These are phyloP conservation scores for Chalciporus sphaerocephalus DNA, from an alignment of 768 basidiomycete species.

Conservation along the genomic window DNA sequence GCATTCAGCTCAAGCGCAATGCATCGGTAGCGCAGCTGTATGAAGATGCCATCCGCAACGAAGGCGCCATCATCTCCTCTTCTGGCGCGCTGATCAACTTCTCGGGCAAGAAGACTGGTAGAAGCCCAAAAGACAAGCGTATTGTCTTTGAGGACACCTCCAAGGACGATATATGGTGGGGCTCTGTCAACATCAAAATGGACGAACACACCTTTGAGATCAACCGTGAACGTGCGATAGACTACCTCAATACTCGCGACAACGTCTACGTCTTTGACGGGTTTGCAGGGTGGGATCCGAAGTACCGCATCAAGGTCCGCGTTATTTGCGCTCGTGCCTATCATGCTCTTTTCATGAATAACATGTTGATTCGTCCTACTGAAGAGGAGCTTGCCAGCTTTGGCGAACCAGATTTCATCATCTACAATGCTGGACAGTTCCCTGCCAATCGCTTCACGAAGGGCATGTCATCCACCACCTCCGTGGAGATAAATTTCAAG, in stretches of 20 bases:
- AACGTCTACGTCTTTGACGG: constrained; percentile 99
- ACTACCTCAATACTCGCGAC: constrained; percentile 97
- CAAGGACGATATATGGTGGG: constrained; percentile 99
- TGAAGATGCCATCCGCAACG: constrained; percentile 97
- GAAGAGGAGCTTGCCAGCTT: constrained; percentile 90
- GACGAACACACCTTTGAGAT: constrained; percentile 99
- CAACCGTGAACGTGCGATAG: constrained; percentile 97
- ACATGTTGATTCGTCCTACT: constrained; percentile 99
- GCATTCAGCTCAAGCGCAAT: constrained; percentile 93
- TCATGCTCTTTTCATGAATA: constrained; percentile 99
- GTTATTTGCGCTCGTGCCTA: constrained; percentile 98
- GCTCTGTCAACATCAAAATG: constrained; percentile 98
- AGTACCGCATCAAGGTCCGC: constrained; percentile 99
- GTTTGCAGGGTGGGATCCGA: constrained; percentile 97
- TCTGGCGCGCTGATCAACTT: constrained; percentile 99
- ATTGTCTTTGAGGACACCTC: constrained; percentile 96
- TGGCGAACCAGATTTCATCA: constrained; percentile 98
- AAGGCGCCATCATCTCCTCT: constrained; percentile 96
- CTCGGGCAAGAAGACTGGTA: constrained; percentile 98
- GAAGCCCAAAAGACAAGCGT: constrained; percentile 98
- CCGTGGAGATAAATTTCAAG: constrained; percentile 99
- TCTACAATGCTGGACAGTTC: constrained; percentile 99
- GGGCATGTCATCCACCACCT: constrained; percentile 98
- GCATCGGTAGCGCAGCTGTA: constrained; percentile 87
- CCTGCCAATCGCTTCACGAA: constrained; percentile 99